Percentiles rank a stretch among this genome's conserved stretches.
phyloP scores from a whole-genome alignment of 306 rosid genomes.

The Acacia confusa region DNA sequence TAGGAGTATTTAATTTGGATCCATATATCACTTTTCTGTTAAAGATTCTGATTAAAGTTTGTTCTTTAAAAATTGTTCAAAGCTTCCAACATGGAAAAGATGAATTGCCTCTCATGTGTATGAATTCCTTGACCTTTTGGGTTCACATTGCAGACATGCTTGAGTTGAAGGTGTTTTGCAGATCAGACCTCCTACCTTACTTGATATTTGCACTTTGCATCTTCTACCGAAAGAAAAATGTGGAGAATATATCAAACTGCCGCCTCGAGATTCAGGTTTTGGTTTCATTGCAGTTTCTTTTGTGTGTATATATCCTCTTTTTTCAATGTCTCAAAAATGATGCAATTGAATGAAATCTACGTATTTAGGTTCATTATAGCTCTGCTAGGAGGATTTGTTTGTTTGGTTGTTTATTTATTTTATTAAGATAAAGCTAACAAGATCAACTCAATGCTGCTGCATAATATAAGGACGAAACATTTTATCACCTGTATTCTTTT shows the following conservation, averaged over 20 bases:
- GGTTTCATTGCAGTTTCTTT: conserved; percentile 22
- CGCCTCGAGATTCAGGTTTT: conserved; percentile 29
- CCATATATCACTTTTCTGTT: background rate
- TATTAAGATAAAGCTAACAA: conserved; percentile 1
- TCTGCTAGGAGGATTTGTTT: background rate
- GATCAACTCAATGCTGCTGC: background rate
- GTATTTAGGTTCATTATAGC: background rate
- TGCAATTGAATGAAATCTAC: background rate
- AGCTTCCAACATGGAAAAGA: background rate
- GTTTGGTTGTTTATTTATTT: background rate
- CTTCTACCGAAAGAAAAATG: background rate
- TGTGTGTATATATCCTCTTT: background rate
- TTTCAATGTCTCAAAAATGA: background rate
- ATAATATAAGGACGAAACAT: too few relatives aligned
- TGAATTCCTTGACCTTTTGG: background rate
- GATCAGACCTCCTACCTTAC: background rate
- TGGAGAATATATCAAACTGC: conserved; percentile 3
- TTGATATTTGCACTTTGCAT: conserved; percentile 19
- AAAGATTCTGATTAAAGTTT: background rate
- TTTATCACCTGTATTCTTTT: background rate
- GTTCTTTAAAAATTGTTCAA: background rate
- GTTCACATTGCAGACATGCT: conserved; percentile 1
- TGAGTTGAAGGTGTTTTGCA: conserved; percentile 11
- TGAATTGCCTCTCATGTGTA: conserved; percentile 9
- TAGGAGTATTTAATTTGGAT: background rate